A percentile compares a stretch with the other conserved stretches of the same genome.
Evolutionary conservation across 2,329 filamentous ascomycete genomes (phyloP).

Genomic region (Achaetomium macrosporum): DNA sequence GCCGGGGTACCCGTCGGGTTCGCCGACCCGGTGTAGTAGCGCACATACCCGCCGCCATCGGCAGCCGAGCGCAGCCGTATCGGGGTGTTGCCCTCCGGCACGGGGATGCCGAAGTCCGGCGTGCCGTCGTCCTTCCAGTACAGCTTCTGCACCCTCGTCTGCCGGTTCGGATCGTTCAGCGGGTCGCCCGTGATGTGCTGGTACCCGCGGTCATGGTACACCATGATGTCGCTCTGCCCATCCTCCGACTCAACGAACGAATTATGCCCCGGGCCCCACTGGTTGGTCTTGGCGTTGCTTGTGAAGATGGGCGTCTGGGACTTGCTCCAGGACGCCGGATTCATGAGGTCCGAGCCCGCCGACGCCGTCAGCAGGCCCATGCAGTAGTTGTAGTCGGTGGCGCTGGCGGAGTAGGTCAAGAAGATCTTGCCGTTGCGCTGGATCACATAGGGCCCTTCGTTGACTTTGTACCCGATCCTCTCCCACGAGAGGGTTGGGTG

Average conservation of each 20-base stretch:
- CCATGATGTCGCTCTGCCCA: conserved; percentile 26
- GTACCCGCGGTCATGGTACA: conserved; percentile 27
- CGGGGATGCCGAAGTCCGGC: conserved; percentile 28
- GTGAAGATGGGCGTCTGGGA: conserved; percentile 24
- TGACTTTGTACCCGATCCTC: conserved; percentile 22
- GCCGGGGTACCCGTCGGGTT: neutral
- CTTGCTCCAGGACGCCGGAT: conserved; percentile 26
- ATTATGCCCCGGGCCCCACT: conserved; percentile 29
- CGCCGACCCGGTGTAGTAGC: conserved; percentile 10
- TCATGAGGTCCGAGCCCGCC: conserved; percentile 22
- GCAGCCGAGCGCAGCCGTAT: conserved; percentile 19
- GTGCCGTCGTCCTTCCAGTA: conserved; percentile 29
- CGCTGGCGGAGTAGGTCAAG: conserved; percentile 21
- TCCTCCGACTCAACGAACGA: conserved; percentile 29
- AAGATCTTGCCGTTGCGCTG: conserved; percentile 22
- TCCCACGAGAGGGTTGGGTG: conserved; percentile 19
- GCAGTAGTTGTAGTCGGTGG: conserved; percentile 28
- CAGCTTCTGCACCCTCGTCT: conserved; percentile 29
- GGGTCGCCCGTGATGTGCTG: conserved; percentile 28
- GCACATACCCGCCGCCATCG: conserved; percentile 16
- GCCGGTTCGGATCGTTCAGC: conserved; percentile 25
- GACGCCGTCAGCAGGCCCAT: conserved; percentile 26
- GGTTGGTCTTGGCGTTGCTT: conserved; percentile 25
- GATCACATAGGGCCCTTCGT: conserved; percentile 20
- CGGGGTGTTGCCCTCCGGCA: conserved; percentile 23